Conservation (phyloP, 2,329 filamentous ascomycete species). For the Xylariaceae sp. region DNA sequence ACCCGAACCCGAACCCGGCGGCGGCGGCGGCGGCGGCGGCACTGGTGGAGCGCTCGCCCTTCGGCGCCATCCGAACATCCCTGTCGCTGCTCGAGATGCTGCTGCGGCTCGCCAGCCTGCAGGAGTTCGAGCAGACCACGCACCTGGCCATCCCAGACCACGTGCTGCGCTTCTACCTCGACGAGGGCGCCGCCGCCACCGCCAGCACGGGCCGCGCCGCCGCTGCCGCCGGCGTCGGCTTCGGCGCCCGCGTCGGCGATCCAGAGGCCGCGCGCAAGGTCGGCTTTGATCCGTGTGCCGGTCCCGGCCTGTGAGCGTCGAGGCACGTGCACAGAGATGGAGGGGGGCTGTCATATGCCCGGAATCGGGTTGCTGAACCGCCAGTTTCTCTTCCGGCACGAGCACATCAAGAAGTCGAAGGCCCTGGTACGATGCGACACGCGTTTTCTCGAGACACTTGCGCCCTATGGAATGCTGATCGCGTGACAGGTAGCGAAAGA, state of each 20-base stretch:
- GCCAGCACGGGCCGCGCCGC: constrained; percentile 39
- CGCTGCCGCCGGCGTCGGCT: no score
- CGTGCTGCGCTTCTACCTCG: constrained; percentile 79
- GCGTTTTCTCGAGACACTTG: neutral
- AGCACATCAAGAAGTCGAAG: constrained; percentile 97
- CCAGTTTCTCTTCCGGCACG: constrained; percentile 91
- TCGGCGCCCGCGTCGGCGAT: no score
- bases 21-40: no score
- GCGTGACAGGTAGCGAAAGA: constrained; percentile 74
- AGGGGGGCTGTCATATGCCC: no score
- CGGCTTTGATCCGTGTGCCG: constrained; percentile 50
- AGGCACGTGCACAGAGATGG: no score
- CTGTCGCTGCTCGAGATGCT: constrained; percentile 81
- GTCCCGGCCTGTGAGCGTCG: constrained; percentile 21
- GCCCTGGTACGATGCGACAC: constrained; percentile 54
- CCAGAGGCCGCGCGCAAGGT: constrained; percentile 42
- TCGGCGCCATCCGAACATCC: constrained; percentile 46
- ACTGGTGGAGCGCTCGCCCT: constrained; percentile 37
- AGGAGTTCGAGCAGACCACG: constrained; percentile 85
- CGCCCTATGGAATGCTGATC: constrained; percentile 26
- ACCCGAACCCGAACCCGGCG: constrained; percentile 7
- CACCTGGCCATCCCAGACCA: constrained; percentile 89
- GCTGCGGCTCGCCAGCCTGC: constrained; percentile 74
- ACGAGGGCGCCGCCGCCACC: constrained; percentile 46
- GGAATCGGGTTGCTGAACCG: no score